Base-by-base conservation (phyloP, 78 protist genomes). In the Pelomyxa schiedti region DNA sequence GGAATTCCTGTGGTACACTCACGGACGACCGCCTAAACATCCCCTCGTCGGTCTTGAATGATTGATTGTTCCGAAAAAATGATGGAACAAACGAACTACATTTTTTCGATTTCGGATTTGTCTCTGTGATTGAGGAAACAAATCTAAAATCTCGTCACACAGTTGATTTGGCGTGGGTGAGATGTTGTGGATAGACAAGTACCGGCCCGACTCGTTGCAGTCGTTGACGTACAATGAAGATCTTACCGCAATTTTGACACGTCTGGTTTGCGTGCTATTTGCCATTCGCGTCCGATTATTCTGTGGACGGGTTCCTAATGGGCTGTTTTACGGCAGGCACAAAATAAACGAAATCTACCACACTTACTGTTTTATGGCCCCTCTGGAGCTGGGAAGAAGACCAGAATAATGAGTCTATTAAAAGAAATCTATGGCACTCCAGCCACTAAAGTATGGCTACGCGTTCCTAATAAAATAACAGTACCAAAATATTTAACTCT, bases 361-460 rank as follows among this genome's bases (percentile, higher is more conserved):
- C 99, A 97, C 73, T 28, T 95, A 42, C 72, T 97, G 22, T 58
- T 97, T 38, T 91, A 91, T 78, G 99, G 99, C 1, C 99, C 99
- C 8, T 29, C 88, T 0, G 99, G 99, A 40, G 93, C 97, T 1
- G 99, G 99, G 7, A 95, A 94, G 84, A 92, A 93, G 70, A 97
- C 99, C 22, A 77, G 95, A 26, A 76, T 95, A 16, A 71, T 88
- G 84, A 90, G 92, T 29, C 68, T 94, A 2, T 80, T 97, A 1
- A 80, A 92, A 6, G 93, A 83, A 53, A 65, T 95, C n/a, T 95
- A 80, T 72, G 99, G 99, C 16, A 36, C 85, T 0, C 64, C 77
- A 7, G 96, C 83, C 2, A 74, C 82, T 7, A 86, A 88, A 43
- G 64, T 90, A 4, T 4, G 28, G 32, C 16, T 69, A n/a, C n/a